These are phyloP conservation scores for Bruguiera gymnorhiza DNA, from an alignment of 345 rosid species.

Conservation along the genomic window DNA sequence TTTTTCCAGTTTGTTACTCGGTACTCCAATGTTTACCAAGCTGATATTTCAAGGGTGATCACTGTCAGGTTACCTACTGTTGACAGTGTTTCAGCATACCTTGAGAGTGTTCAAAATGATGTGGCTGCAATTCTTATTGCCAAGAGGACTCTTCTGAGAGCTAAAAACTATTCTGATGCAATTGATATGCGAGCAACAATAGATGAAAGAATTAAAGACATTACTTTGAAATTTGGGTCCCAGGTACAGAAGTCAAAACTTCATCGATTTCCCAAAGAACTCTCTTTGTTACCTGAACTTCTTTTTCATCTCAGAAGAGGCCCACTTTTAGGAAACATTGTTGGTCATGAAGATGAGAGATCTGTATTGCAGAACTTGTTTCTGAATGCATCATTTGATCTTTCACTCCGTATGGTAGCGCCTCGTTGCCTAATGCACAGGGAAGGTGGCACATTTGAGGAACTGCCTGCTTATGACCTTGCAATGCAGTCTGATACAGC, in stretches of 20 bases:
- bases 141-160: constrained; percentile 78
- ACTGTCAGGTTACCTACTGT: constrained; percentile 80
- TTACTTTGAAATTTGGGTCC: constrained; percentile 73
- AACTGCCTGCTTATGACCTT: constrained; percentile 84
- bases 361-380: constrained; percentile 79
- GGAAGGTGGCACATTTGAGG: constrained; percentile 97
- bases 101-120: constrained; percentile 75
- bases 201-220: constrained; percentile 94
- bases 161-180: constrained; percentile 61
- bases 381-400: constrained; percentile 87
- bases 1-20: constrained; percentile 84
- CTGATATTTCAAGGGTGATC: constrained; percentile 79
- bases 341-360: constrained; percentile 98
- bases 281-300: constrained; percentile 68
- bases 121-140: constrained; percentile 86
- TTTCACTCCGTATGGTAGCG: constrained; percentile 90
- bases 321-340: constrained; percentile 85
- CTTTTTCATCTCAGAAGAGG: constrained; percentile 94
- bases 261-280: constrained; percentile 78
- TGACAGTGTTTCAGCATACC: constrained; percentile 81
- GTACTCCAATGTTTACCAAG: constrained; percentile 77
- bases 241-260: constrained; percentile 79
- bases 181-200: constrained; percentile 65
- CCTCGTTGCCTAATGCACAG: constrained; percentile 95
- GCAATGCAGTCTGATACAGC: constrained; percentile 96